Conservation (phyloP, 129 eudicot genomes). For the Tanacetum coccineum region DNA sequence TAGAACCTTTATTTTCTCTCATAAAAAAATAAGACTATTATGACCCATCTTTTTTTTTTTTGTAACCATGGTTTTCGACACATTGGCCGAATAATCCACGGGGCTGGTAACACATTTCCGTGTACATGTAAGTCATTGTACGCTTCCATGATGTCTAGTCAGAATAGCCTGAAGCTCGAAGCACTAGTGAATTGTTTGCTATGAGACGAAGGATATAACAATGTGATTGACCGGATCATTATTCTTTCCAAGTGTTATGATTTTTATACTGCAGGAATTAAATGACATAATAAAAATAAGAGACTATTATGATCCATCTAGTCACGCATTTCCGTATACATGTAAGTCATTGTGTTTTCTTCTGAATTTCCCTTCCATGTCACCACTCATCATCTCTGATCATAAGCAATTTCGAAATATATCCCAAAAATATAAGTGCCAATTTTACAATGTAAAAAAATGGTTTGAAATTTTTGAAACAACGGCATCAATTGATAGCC, state of each 20-base stretch:
- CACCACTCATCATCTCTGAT: neutral
- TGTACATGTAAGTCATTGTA: no score
- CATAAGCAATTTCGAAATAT: conserved; percentile 1
- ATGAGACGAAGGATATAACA: conserved; percentile 12
- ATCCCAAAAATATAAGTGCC: neutral
- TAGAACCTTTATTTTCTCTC: no score
- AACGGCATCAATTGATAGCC: neutral
- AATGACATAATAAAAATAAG: neutral
- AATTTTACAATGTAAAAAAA: conserved; percentile 1
- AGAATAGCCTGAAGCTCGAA: neutral
- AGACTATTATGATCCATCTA: no score
- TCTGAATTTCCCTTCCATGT: conserved; percentile 4
- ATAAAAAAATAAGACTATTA: no score
- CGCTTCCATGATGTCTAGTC: neutral
- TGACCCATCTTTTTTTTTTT: no score
- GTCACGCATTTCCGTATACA: no score
- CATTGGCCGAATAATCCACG: no score
- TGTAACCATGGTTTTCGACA: no score
- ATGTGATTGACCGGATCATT: neutral
- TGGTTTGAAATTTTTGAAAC: neutral
- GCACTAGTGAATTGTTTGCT: neutral
- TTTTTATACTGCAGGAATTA: neutral
- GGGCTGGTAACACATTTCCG: no score
- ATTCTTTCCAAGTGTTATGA: neutral
- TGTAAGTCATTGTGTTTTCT: neutral